Conservation (phyloP, 306 rosid genomes). For the Dryas alaskensis region DNA sequence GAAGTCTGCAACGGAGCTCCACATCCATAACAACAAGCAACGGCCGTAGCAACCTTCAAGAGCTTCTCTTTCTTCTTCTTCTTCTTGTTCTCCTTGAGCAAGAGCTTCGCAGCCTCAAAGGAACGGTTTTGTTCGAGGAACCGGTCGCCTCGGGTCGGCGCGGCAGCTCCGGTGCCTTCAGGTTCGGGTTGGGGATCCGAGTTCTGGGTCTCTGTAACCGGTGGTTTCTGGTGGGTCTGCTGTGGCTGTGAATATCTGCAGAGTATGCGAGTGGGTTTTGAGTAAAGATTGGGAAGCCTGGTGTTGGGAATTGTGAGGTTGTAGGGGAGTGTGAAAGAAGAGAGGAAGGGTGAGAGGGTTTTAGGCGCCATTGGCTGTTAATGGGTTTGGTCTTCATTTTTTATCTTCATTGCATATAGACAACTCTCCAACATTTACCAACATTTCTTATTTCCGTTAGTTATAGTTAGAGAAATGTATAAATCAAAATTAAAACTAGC, state of each 20-base stretch:
- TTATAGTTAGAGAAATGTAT: too few species aligned
- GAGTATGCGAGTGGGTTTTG: slow-evolving; percentile 31
- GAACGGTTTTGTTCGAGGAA: slow-evolving; percentile 62
- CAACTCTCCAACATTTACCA: too few species aligned
- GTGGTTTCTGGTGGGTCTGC: slow-evolving; percentile 22
- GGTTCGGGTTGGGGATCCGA: slow-evolving; percentile 24
- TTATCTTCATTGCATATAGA: neutral
- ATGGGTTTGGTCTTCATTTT: neutral
- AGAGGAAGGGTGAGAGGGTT: slow-evolving; percentile 54
- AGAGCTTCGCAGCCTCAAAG: slow-evolving; percentile 56
- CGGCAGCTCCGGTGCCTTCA: slow-evolving; percentile 72
- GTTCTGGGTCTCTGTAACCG: slow-evolving; percentile 25
- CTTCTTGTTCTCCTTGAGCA: slow-evolving; percentile 46
- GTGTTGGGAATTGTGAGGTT: slow-evolving; percentile 23
- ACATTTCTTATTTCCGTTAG: neutral
- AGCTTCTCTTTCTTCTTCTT: slow-evolving; percentile 44
- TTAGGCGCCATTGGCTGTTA: slow-evolving; percentile 52
- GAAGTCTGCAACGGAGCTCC: slow-evolving; percentile 87
- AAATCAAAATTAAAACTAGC: too few species aligned
- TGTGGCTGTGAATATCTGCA: slow-evolving; percentile 37
- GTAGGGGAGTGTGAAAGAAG: slow-evolving; percentile 42
- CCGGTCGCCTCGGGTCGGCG: slow-evolving; percentile 78
- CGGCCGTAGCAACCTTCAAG: slow-evolving; percentile 40
- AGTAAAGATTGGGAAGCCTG: slow-evolving; percentile 19
- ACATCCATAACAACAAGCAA: slow-evolving; percentile 74